Percentiles rank a stretch among this genome's conserved stretches.
Evolutionary conservation across 179 eudicot species (phyloP).

Genomic region (Nepenthes alata): DNA sequence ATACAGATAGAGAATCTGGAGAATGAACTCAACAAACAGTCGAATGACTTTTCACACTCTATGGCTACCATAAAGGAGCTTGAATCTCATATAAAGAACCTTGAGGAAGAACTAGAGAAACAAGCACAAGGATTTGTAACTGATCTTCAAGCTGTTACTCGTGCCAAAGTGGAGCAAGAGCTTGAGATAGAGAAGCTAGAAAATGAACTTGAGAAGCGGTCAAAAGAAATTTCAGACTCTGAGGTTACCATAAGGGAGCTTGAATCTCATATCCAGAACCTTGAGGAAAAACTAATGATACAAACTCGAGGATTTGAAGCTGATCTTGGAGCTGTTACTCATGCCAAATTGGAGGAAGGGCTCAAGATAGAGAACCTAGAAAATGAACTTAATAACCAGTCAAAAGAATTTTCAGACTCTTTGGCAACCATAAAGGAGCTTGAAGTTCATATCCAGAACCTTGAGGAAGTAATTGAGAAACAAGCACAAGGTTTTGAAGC

Average conservation of each 20-base stretch:
- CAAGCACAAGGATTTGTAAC: conserved; percentile 62
- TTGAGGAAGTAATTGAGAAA: conserved; percentile 65
- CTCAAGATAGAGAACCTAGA: conserved; percentile 49
- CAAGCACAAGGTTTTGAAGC: conserved; percentile 63
- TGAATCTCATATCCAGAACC: conserved; percentile 36
- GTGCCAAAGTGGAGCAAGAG: conserved; percentile 72
- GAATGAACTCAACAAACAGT: conserved; percentile 24
- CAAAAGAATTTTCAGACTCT: conserved; percentile 40
- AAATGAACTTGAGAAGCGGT: conserved; percentile 38
- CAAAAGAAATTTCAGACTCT: conserved; percentile 41
- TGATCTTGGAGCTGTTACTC: conserved; percentile 59
- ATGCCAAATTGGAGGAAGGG: conserved; percentile 69
- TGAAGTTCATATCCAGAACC: conserved; percentile 35
- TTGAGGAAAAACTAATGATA: conserved; percentile 66
- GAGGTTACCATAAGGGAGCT: conserved; percentile 38
- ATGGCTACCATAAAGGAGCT: conserved; percentile 36
- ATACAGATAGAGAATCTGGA: conserved; percentile 23
- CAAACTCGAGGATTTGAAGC: conserved; percentile 62
- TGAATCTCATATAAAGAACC: conserved; percentile 30
- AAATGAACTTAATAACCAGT: conserved; percentile 38
- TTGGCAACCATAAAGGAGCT: conserved; percentile 41
- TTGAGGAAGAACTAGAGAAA: conserved; percentile 55
- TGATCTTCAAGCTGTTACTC: conserved; percentile 59
- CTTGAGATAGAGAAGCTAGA: conserved; percentile 50
- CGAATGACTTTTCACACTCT: conserved; percentile 44